A percentile compares a stretch with the other conserved stretches of the same genome.
Evolutionary conservation across 805 yeast genomes (phyloP).

Genomic region (Wickerhamomyces rabaulensis): DNA sequence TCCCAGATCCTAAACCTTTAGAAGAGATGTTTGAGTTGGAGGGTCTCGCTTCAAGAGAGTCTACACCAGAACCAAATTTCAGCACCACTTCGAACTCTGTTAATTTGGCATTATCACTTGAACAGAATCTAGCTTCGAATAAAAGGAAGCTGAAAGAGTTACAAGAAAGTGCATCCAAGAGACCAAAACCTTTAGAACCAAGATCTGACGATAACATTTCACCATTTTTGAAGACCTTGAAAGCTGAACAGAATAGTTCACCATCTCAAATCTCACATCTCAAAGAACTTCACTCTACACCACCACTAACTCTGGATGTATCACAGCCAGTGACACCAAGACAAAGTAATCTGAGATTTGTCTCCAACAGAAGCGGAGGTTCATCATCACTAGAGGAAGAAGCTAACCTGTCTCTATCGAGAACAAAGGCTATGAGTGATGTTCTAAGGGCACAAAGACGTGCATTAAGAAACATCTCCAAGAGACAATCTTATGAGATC

Average conservation of each 20-base stretch:
- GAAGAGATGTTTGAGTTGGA: constrained; percentile 13
- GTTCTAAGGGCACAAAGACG: constrained; percentile 5
- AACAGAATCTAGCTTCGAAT: not conserved
- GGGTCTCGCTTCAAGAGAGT: constrained; percentile 2
- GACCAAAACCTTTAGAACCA: not conserved
- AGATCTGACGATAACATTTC: not conserved
- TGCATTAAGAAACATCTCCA: not conserved
- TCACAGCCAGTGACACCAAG: constrained; percentile 1
- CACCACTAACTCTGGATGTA: not conserved
- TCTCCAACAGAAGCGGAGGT: not conserved
- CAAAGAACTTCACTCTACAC: not conserved
- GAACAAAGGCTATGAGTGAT: not conserved
- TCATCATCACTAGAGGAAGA: not conserved
- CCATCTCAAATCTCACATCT: not conserved
- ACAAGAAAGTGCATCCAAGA: not conserved
- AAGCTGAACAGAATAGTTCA: not conserved
- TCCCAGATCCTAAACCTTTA: constrained; percentile 16
- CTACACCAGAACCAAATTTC: not conserved
- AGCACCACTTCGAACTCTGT: not conserved
- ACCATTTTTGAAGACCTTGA: not conserved
- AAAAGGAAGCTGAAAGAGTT: not conserved
- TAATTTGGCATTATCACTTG: not conserved
- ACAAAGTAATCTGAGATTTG: constrained; percentile 5
- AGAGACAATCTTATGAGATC: not conserved
- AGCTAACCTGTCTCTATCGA: not conserved